A percentile compares a stretch with the other conserved stretches of the same genome.
These are phyloP conservation scores for Hansenula lynferdii DNA, from an alignment of 1,139 yeast species.

Conservation along the genomic window DNA sequence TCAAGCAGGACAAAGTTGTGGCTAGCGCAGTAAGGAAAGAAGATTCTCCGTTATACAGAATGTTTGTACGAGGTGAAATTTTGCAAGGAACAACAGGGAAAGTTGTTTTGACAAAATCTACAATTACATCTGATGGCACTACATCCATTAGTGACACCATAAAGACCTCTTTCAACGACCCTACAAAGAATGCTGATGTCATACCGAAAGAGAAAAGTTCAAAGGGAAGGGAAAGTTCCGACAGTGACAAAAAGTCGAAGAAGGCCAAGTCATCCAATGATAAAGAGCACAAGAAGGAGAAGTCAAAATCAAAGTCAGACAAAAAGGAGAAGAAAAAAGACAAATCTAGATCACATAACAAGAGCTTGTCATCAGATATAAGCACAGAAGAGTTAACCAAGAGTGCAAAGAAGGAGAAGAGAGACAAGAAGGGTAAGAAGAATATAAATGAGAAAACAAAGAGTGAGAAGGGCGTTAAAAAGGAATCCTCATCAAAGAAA, in stretches of 20 bases:
- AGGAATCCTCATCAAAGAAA: constrained; percentile 12
- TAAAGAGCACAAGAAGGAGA: constrained; percentile 19
- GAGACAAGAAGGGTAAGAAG: constrained; percentile 14
- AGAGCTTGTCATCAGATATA: too few species aligned
- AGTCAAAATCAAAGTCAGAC: constrained; percentile 21
- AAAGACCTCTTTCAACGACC: constrained; percentile 5
- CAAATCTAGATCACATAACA: too few species aligned
- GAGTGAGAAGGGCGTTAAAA: constrained; percentile 12
- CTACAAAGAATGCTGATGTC: constrained; percentile 20
- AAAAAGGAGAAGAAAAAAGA: too few species aligned
- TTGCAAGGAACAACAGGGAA: constrained; percentile 69
- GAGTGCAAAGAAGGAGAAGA: constrained; percentile 17
- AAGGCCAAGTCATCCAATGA: constrained; percentile 31
- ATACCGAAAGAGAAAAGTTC: constrained; percentile 29
- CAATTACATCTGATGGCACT: constrained; percentile 6
- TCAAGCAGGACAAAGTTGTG: constrained; percentile 38
- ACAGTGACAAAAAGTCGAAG: constrained; percentile 38
- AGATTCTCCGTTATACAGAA: constrained; percentile 57
- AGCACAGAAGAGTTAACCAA: constrained; percentile 16
- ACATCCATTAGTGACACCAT: constrained; percentile 17
- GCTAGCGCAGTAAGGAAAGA: constrained; percentile 45
- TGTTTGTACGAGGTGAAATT: constrained; percentile 86
- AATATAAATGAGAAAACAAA: constrained; percentile 3
- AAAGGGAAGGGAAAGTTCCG: constrained; percentile 38
- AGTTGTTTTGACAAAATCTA: constrained; percentile 15